Evolutionary conservation across 805 yeast genomes (phyloP).

Genomic region (Kurtzmaniella fragi): DNA sequence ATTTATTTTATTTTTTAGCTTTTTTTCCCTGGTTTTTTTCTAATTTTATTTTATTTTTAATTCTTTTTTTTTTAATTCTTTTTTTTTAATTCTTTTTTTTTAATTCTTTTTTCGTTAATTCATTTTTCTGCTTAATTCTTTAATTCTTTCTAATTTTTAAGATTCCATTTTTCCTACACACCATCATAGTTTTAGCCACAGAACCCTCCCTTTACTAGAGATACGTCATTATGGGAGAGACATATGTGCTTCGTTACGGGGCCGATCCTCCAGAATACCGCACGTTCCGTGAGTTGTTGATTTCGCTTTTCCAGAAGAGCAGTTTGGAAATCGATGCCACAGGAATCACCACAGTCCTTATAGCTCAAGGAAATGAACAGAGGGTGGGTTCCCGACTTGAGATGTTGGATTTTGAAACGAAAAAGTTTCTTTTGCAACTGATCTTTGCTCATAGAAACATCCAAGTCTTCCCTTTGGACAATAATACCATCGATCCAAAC

Average conservation of each 20-base stretch:
- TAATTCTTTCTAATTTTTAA: neutral
- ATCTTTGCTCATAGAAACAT: slow-evolving; percentile 35
- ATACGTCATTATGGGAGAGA: neutral
- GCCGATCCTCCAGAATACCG: neutral
- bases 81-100: no score
- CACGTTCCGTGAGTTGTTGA: slow-evolving; percentile 14
- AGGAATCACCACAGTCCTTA: slow-evolving; percentile 26
- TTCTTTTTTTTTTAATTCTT: no score
- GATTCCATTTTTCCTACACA: no score
- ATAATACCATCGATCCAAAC: slow-evolving; percentile 12
- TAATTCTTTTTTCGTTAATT: neutral
- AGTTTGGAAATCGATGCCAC: slow-evolving; percentile 29
- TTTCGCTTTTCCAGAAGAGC: slow-evolving; percentile 24
- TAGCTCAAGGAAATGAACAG: slow-evolving; percentile 5
- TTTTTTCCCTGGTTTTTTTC: no score
- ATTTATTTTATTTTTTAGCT: no score
- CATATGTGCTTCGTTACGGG: neutral
- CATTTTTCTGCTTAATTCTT: neutral
- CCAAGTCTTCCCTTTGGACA: slow-evolving; percentile 10
- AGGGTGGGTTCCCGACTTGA: slow-evolving; percentile 14
- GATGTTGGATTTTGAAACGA: slow-evolving; percentile 20
- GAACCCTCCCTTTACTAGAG: no score
- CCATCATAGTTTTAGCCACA: no score
- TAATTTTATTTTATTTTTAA: no score
- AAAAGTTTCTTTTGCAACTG: slow-evolving; percentile 27